A percentile compares a stretch with the other conserved stretches of the same genome.
These are phyloP conservation scores for Cylindrotheca fusiformis DNA, from an alignment of 108 stramenopile species.

Conservation along the genomic window DNA sequence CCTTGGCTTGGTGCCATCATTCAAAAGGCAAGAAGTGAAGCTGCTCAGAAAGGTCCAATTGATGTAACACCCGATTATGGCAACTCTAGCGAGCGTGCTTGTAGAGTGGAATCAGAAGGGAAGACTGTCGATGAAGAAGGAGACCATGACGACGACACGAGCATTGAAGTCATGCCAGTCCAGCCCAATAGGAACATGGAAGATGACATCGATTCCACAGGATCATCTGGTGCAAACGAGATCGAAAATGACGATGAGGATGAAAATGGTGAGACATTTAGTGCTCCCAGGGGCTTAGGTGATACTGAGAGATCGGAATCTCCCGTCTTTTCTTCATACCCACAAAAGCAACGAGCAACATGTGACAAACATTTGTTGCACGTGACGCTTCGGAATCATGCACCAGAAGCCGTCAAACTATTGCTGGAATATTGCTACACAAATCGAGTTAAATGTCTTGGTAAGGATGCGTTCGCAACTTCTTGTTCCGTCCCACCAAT, in stretches of 20 bases:
- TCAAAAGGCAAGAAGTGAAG: slow-evolving; percentile 39
- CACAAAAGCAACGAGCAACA: not conserved
- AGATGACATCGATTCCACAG: slow-evolving; percentile 13
- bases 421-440: slow-evolving; percentile 89
- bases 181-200: slow-evolving; percentile 14
- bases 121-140: slow-evolving; percentile 9
- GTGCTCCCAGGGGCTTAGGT: not conserved
- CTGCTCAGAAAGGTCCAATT: slow-evolving; percentile 12
- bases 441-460: slow-evolving; percentile 72
- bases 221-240: slow-evolving; percentile 46
- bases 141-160: slow-evolving; percentile 58
- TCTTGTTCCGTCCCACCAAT: slow-evolving; percentile 43
- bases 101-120: slow-evolving; percentile 22
- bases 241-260: slow-evolving; percentile 62
- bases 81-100: slow-evolving; percentile 2
- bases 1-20: slow-evolving; percentile 68
- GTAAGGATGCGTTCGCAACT: slow-evolving; percentile 60
- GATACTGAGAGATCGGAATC: not conserved
- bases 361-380: slow-evolving; percentile 20
- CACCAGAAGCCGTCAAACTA: slow-evolving; percentile 82
- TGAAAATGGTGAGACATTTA: too few relatives aligned
- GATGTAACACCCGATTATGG: not conserved
- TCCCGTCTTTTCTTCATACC: slow-evolving; percentile 1
- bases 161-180: slow-evolving; percentile 26
- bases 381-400: slow-evolving; percentile 48